Evolutionary conservation across 306 rosid genomes (phyloP), one percentile per base, ranked within the genome.

Genomic region (Abrus pulchellus): DNA sequence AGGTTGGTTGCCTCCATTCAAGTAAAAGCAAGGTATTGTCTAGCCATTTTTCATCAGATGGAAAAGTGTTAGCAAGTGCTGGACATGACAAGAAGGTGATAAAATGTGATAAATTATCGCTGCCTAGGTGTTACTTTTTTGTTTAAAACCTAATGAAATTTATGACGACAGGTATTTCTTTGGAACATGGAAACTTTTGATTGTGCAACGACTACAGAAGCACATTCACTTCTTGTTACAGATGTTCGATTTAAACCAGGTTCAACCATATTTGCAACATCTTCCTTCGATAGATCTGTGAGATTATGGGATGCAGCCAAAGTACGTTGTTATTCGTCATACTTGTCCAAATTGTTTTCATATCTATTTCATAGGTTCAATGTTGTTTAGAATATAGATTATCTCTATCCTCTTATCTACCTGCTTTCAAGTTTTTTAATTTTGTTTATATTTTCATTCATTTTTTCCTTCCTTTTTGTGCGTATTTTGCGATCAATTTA

Each of bases 31-130:
- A 88, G 83, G 83, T 90, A 55, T 72, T 83, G 68, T 86, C 92
- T 74, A 87, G 90, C 85, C 90, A 92, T 84, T 92, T 90, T 87
- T 90, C 97, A 12, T 81, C 89, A 0, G 85, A 90, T 40, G 97
- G 92, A 61, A 84, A 84, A 66, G 13, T 87, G 44, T 84, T 90
- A 77, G 92, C 91, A 30, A 85, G 90, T 66, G 91, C 79, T 66
- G 97, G 90, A 52, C 83, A 83, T 74, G 92, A 88, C 41, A 86
- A 86, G 69, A 87, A 92, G 97, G 97, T 88, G 41, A 63, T 49
- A 74, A 49, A 32, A 55, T 77, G 63, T 29, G 14, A 57, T 68
- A 81, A 60, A 32, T 62, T 59, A 34, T 69, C 43, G 61, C 20
- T 20, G 20, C 20, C 20, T 0, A 20, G 20, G 20, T 20, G 20